Base-by-base conservation (phyloP, 306 rosid species). In the Psophocarpus tetragonolobus region DNA sequence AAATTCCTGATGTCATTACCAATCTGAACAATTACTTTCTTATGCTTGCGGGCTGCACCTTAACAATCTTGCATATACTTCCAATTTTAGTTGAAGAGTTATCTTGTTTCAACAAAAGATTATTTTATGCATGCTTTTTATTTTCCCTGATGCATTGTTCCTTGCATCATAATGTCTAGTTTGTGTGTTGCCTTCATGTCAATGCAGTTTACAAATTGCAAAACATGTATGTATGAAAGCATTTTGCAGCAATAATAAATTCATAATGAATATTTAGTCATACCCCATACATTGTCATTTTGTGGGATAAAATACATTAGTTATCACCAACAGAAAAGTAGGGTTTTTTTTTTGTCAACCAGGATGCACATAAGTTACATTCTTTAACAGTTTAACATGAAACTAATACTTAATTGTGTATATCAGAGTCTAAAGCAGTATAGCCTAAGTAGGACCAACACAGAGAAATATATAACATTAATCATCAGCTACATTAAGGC, bases 401-500 rank as follows among this genome's bases (percentile, higher is more conserved):
- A 45, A 17, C 42, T 15, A 21, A 17, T 23, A 45, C 10, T 42
- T 50, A 38, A 69, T 10, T 6, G 15, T 1, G 57, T 15, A 54
- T 48, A 57, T n/a, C 64, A 54, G 68, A 3, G 26, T n/a, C 20
- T 38, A 21, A 73, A 72, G 15, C 68, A 3, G 47, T 17, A 23
- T 36, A 47, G 35, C 26, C 62, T 8, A n/a, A 35, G 35, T 30
- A 26, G 18, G 17, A 45, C 63, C 15, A 21, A 35, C 26, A 13
- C 9, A 2, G 17, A 24, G 65, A 74, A 32, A 14, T n/a, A 47
- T 38, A 21, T 20, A 79, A 35, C 29, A 48, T 18, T 63, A 36
- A 68, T 58, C n/a, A 70, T 41, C 41, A 39, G 32, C 54, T 26
- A 24, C 6, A 38, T 57, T 69, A 38, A 57, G 68, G 74, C 91